Conservation (phyloP, 129 eudicot species). For the Helianthus annuus region HanXRQr2.0-SUNRISE NC_035437.2:105912362-105912861, state of each 20-base stretch:
- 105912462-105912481: neutral
- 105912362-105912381: neutral
- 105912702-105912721: conserved; percentile 91
- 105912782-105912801: conserved; percentile 69
- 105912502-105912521: neutral
- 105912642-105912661: no score
- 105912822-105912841: neutral
- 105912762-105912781: conserved; percentile 47
- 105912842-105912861: neutral
- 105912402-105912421: neutral
- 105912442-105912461: neutral
- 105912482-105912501: neutral
- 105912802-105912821: conserved; percentile 89
- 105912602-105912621: neutral
- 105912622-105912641: neutral
- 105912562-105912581: neutral
- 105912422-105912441: neutral
- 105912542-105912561: neutral
- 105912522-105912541: neutral
- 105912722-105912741: conserved; percentile 96
- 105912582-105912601: neutral
- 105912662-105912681: conserved; percentile 43
- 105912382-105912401: neutral
- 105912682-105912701: conserved; percentile 94
- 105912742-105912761: conserved; percentile 68